Base-by-base conservation (phyloP, 2,329 filamentous ascomycete species). In the Arthrobotrys entomopaga region DNA sequence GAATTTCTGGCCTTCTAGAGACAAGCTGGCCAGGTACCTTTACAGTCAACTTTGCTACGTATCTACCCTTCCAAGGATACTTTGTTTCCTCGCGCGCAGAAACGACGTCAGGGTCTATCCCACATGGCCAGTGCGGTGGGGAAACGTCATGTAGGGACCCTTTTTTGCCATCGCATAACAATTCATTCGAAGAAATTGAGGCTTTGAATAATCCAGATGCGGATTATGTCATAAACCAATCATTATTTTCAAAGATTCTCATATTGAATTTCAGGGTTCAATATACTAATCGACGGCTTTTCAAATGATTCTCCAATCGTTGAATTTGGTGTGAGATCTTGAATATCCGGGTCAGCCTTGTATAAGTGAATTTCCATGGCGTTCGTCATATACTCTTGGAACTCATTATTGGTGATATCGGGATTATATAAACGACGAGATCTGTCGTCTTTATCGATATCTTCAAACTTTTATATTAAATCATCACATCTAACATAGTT, bases 131-230 rank as follows among this genome's bases (percentile, higher is more conserved):
- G 34, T 65, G 60, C 46, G 65, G 54, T n/a, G n/a, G n/a, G n/a
- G n/a, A n/a, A 19, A 57, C 59, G 66, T 72, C 60, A 72, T 72
- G 65, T 58, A 70, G 59, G 53, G 52, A 71, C 59, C 59, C 59
- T 49, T 40, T 29, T 40, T 29, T 26, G 29, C 29, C 29, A 34
- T 34, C 29, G 7, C 8, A 57, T 15, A 50, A 19, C 4, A 13
- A 49, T 57, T 40, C 16, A 46, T 49, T 40, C 13, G 26, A 20
- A n/a, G n/a, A 10, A 34, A 1, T 1, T 34, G 5, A 34, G 29
- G 29, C 4, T 20, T 65, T 64, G 26, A 15, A 40, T 46, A 46
- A n/a, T 46, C 16, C 48, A 34, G 43, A 49, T 46, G 15, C 19
- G 22, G 56, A 42, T 61, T 66, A 73, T 73, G 61, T 66, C 69